Evolutionary conservation across 805 yeast genomes (phyloP).

Genomic region (Spathaspora gorwiae): DNA sequence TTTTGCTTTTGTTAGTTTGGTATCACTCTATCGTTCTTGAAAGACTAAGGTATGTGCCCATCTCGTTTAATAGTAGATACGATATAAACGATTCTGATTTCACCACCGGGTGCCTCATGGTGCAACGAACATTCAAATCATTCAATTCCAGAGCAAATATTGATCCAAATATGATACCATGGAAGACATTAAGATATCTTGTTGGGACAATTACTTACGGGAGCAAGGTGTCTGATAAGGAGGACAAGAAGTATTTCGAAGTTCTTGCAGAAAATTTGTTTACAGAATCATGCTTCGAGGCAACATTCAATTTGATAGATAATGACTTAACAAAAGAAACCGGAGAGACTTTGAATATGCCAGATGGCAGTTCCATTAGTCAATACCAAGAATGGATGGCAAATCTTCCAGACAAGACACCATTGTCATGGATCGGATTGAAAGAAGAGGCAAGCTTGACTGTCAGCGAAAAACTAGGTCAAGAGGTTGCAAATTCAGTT

Average conservation of each 20-base stretch:
- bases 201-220: slow-evolving; percentile 61
- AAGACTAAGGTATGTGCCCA: slow-evolving; percentile 54
- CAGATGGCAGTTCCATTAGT: slow-evolving; percentile 40
- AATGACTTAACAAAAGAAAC: slow-evolving; percentile 15
- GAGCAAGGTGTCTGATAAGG: slow-evolving; percentile 47
- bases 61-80: slow-evolving; percentile 57
- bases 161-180: slow-evolving; percentile 35
- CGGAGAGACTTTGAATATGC: slow-evolving; percentile 29
- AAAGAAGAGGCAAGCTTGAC: slow-evolving; percentile 38
- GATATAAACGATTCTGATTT: slow-evolving; percentile 77
- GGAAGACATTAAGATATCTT: slow-evolving; percentile 48
- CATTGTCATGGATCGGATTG: slow-evolving; percentile 53
- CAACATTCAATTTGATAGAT: slow-evolving; percentile 38
- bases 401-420: slow-evolving; percentile 47
- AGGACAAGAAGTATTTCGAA: slow-evolving; percentile 37
- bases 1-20: slow-evolving; percentile 62
- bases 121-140: slow-evolving; percentile 38
- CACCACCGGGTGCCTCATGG: slow-evolving; percentile 40
- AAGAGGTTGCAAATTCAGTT: slow-evolving; percentile 12
- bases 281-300: slow-evolving; percentile 32
- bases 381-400: slow-evolving; percentile 47
- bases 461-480: slow-evolving; percentile 20
- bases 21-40: slow-evolving; percentile 61
- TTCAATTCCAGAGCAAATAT: slow-evolving; percentile 7
- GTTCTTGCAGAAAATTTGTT: slow-evolving; percentile 37